A percentile compares a stretch with the other conserved stretches of the same genome.
phyloP scores from a whole-genome alignment of 495 filamentous ascomycete species.

The Aspergillus sparsus region DNA sequence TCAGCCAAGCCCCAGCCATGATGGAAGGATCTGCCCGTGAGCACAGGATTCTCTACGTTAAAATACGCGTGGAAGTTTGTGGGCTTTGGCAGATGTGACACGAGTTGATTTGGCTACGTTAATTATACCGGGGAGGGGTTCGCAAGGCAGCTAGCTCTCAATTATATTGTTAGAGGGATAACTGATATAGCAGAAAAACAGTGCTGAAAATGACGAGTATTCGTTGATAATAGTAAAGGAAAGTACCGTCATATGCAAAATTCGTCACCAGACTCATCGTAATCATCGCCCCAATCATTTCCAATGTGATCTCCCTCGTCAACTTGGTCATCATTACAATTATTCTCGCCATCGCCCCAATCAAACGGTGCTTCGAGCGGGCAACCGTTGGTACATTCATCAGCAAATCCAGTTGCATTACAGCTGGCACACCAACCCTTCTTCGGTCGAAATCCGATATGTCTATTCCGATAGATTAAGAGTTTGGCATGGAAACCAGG shows the following conservation, averaged over 20 bases:
- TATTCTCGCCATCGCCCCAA: background rate
- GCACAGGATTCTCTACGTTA: background rate
- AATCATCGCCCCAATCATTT: too few species aligned
- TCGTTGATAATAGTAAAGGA: too few species aligned
- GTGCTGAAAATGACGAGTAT: too few species aligned
- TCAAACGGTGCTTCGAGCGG: background rate
- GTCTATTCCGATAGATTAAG: background rate
- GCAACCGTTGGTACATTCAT: background rate
- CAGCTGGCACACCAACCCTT: background rate
- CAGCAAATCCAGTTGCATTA: background rate
- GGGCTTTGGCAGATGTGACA: background rate
- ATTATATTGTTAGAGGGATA: background rate
- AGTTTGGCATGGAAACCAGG: background rate
- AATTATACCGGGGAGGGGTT: background rate
- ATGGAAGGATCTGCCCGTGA: background rate
- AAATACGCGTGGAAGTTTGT: background rate
- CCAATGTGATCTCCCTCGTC: background rate
- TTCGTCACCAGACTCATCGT: too few species aligned
- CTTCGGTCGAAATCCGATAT: background rate
- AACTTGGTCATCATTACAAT: background rate
- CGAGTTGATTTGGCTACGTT: background rate
- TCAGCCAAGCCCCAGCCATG: background rate
- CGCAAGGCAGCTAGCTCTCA: background rate
- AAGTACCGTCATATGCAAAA: too few species aligned
- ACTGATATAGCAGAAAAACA: too few species aligned